These are phyloP conservation scores for Naganishia vaughanmartiniae DNA, from an alignment of 768 basidiomycete genomes.

Conservation along the genomic window DNA sequence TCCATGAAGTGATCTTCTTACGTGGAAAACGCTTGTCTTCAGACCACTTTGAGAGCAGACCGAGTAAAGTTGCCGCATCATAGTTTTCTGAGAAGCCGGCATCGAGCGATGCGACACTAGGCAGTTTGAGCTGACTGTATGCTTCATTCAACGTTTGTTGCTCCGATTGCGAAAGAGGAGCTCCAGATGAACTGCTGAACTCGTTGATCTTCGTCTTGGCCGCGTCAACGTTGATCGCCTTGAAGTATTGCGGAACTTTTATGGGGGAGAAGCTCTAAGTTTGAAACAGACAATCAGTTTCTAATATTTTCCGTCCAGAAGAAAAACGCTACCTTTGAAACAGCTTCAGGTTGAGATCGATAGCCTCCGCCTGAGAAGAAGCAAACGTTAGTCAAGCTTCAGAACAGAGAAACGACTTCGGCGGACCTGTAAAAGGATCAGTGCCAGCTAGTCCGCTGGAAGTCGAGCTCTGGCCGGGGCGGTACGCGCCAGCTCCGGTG, in stretches of 20 bases:
- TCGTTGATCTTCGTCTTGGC: conserved; percentile 69
- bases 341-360: background rate
- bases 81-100: conserved; percentile 35
- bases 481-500: conserved; percentile 57
- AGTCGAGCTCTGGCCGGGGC: background rate
- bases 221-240: conserved; percentile 65
- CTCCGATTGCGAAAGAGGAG: conserved; percentile 35
- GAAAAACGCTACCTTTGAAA: conserved; percentile 4
- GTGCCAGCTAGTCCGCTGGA: conserved; percentile 46
- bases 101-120: background rate
- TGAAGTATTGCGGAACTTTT: conserved; percentile 69
- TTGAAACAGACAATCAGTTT: background rate
- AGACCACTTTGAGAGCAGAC: conserved; percentile 39
- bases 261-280: conserved; percentile 35
- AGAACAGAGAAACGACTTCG: background rate
- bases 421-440: conserved; percentile 29
- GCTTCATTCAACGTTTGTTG: conserved; percentile 12
- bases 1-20: conserved; percentile 28
- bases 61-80: conserved; percentile 34
- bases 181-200: conserved; percentile 66
- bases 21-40: conserved; percentile 49
- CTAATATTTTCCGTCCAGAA: background rate
- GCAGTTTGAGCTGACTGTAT: conserved; percentile 22
- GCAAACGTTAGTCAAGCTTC: background rate
- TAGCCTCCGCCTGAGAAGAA: conserved; percentile 4